These are phyloP conservation scores for Pyrenopolyporus hunteri DNA, from an alignment of 495 filamentous ascomycete species.

Conservation along the genomic window DNA sequence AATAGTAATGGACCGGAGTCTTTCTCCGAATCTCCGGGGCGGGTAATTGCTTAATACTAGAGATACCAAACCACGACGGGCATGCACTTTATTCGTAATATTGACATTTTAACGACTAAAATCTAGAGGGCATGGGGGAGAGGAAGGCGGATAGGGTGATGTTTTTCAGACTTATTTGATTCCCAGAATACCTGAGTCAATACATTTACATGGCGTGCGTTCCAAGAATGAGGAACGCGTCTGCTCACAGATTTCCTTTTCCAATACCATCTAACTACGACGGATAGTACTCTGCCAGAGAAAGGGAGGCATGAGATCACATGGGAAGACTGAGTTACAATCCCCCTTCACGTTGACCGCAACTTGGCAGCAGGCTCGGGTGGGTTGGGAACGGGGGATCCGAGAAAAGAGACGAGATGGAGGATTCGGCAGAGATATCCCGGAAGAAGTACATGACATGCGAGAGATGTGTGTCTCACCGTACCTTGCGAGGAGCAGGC, in stretches of 20 bases:
- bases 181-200: slow-evolving; percentile 30
- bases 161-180: slow-evolving; percentile 25
- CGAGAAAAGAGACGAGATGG: slow-evolving; percentile 4
- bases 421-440: slow-evolving; percentile 34
- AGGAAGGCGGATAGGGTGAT: slow-evolving; percentile 14
- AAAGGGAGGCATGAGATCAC: slow-evolving; percentile 7
- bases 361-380: slow-evolving; percentile 24
- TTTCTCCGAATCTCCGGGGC: slow-evolving; percentile 20
- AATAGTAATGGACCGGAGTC: slow-evolving; percentile 29
- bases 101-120: slow-evolving; percentile 38
- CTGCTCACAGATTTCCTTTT: slow-evolving; percentile 13
- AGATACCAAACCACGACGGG: slow-evolving; percentile 45
- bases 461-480: slow-evolving; percentile 10
- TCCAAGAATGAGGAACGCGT: slow-evolving; percentile 21
- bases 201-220: slow-evolving; percentile 30
- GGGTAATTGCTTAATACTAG: slow-evolving; percentile 41
- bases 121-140: slow-evolving; percentile 24
- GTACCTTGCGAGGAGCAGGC: slow-evolving; percentile 23
- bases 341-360: slow-evolving; percentile 30
- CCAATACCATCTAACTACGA: slow-evolving; percentile 14
- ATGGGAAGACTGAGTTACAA: slow-evolving; percentile 4
- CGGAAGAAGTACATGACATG: slow-evolving; percentile 14
- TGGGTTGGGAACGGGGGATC: slow-evolving; percentile 20
- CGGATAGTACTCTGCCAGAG: slow-evolving; percentile 8
- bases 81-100: slow-evolving; percentile 37